Base-by-base conservation (phyloP, 345 rosid species). In the Eucalyptus fibrosa region DNA sequence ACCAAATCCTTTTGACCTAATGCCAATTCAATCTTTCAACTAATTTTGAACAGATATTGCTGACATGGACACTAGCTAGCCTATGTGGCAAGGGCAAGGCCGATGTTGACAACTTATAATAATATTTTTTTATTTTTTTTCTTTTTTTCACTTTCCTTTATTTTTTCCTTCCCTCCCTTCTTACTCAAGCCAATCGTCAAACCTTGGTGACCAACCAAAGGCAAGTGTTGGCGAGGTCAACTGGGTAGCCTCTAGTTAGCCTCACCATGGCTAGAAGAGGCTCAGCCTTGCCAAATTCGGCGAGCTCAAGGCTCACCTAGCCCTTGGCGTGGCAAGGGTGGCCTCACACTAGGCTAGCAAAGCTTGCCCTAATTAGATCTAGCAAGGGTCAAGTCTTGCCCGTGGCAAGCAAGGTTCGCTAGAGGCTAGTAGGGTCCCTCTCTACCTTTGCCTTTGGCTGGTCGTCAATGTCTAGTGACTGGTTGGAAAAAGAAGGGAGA, bases 21-120 rank as follows among this genome's bases (percentile, higher is more conserved):
- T 56, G 6, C 14, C 30, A 56, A 56, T 56, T 56, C 30, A 56
- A 26, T 56, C 30, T 26, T 56, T 56, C 1, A 3, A 6, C 62
- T 24, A 56, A 56, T 56, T 10, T 56, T 56, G 30, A 26, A 23
- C 0, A 24, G 2, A 56, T 23, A 56, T 56, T 56, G 2, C 3
- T 5, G 2, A 23, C 30, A 26, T 26, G 5, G 3, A 56, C 30
- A 11, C 13, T 3, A 0, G 1, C 3, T 24, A 24, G 13, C 30
- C 28, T 4, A 56, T 1, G 62, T 56, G 62, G 13, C 13, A 56
- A 4, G 28, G 13, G 28, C 6, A 24, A 56, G 6, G 7, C 30
- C 3, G 0, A 56, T 11, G 30, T 56, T 24, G 62, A 10, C 30
- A 56, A 24, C 62, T 56, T 56, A 9, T 10, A 10, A 56, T 56